A percentile compares a stretch with the other conserved stretches of the same genome.
Evolutionary conservation across 108 stramenopile species (phyloP).

Genomic region (Parietichytrium sp.): DNA sequence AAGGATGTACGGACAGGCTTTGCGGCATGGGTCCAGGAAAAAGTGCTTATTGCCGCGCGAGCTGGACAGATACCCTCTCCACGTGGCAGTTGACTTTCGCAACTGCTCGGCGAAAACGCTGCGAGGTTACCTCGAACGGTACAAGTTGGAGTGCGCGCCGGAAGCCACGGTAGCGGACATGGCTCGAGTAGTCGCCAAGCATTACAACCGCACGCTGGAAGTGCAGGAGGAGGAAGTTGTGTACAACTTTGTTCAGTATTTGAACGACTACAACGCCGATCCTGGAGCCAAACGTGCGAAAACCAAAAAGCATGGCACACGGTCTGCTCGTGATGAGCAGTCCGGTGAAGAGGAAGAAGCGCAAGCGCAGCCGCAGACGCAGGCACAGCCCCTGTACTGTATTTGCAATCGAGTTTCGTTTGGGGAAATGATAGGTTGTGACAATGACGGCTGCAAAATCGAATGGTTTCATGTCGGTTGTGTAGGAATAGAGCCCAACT

Average conservation of each 20-base stretch:
- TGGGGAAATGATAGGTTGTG: conserved; percentile 32
- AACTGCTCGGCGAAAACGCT: background rate
- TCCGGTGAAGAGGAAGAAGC: background rate
- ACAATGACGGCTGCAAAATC: conserved; percentile 23
- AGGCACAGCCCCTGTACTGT: no score
- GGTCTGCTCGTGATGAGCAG: background rate
- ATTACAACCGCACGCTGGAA: background rate
- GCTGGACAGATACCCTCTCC: conserved; percentile 29
- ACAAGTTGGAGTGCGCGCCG: background rate
- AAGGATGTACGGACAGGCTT: conserved; percentile 36
- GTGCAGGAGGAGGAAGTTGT: conserved; percentile 24
- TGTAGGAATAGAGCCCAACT: background rate
- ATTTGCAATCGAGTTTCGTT: conserved; percentile 14
- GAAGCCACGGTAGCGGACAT: background rate
- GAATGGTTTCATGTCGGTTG: conserved; percentile 33
- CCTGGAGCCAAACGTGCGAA: background rate
- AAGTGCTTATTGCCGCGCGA: conserved; percentile 28
- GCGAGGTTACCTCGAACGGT: conserved; percentile 7
- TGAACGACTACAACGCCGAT: conserved; percentile 14
- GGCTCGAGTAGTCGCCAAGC: background rate
- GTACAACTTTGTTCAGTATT: background rate
- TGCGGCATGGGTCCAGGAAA: conserved; percentile 18
- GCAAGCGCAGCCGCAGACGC: background rate
- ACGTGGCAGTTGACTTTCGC: conserved; percentile 11
- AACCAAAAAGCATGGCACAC: no score